These are phyloP conservation scores for Berberis vulgaris DNA, from an alignment of 164 flowering plant genomes.

Conservation along the genomic window DNA sequence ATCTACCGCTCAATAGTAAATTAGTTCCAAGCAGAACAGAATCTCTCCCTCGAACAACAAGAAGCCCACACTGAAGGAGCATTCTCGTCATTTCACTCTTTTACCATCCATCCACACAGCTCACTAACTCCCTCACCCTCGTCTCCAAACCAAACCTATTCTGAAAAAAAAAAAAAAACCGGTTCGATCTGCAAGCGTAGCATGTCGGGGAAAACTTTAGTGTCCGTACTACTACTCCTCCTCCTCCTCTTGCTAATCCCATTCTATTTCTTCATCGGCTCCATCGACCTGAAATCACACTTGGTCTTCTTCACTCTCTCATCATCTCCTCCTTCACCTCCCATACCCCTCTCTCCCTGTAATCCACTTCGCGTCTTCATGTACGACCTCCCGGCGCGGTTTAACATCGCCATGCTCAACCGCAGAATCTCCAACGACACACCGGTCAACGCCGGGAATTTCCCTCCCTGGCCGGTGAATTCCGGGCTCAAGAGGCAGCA, in stretches of 20 bases:
- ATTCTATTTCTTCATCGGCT: conserved; percentile 29
- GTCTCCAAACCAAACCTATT: too few species aligned
- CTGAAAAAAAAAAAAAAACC: too few species aligned
- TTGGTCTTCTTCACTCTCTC: conserved; percentile 25
- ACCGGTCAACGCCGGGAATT: conserved; percentile 27
- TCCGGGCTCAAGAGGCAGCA: conserved; percentile 77
- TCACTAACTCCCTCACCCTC: background rate
- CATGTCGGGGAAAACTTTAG: conserved; percentile 23
- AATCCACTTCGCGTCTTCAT: conserved; percentile 69
- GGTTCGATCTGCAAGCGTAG: too few species aligned
- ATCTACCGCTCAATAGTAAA: too few species aligned
- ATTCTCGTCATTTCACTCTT: background rate
- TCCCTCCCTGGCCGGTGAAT: conserved; percentile 60
- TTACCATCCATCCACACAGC: background rate
- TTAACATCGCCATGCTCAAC: conserved; percentile 62
- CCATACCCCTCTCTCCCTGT: conserved; percentile 16
- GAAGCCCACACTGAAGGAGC: background rate
- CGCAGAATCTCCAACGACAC: conserved; percentile 19
- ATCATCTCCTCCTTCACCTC: conserved; percentile 8
- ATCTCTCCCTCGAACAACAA: background rate
- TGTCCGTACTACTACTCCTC: conserved; percentile 14
- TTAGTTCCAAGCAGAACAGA: background rate
- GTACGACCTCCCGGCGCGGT: conserved; percentile 77
- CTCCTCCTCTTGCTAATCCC: conserved; percentile 26
- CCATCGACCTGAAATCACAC: conserved; percentile 43